phyloP scores from a whole-genome alignment of 352 stramenopile genomes.

The Pythium rhizo-oryzae region DNA sequence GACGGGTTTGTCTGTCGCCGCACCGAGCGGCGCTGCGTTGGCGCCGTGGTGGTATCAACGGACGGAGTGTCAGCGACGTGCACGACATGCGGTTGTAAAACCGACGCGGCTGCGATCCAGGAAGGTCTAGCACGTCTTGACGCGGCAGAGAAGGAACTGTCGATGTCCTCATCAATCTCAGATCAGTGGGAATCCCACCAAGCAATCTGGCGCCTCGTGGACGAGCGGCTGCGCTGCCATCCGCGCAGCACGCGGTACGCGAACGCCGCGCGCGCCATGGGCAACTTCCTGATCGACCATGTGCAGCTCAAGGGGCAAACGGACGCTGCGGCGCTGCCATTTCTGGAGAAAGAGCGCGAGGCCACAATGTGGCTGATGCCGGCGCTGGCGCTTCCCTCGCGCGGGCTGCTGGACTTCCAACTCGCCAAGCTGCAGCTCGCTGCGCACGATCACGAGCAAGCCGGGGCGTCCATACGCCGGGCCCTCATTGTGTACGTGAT shows the following conservation, averaged over 20 bases:
- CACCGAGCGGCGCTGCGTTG: neutral
- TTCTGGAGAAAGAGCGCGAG: slow-evolving; percentile 12
- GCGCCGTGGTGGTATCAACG: slow-evolving; percentile 6
- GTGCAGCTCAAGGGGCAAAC: neutral
- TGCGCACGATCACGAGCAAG: neutral
- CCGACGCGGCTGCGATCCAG: neutral
- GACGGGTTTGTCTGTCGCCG: slow-evolving; percentile 25
- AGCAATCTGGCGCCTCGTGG: slow-evolving; percentile 10
- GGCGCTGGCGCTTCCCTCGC: slow-evolving; percentile 16
- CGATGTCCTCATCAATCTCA: neutral
- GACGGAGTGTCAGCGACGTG: slow-evolving; percentile 12
- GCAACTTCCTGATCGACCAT: slow-evolving; percentile 34
- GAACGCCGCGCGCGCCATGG: slow-evolving; percentile 7
- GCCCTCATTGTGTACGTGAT: slow-evolving; percentile 23
- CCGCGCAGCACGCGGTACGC: slow-evolving; percentile 19
- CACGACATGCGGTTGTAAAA: neutral
- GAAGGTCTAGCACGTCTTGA: neutral
- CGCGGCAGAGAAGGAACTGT: neutral
- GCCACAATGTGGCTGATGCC: slow-evolving; percentile 23
- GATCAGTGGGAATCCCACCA: neutral
- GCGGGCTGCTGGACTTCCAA: slow-evolving; percentile 25
- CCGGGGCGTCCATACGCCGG: slow-evolving; percentile 4
- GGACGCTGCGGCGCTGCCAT: slow-evolving; percentile 7
- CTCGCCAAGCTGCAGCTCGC: slow-evolving; percentile 17
- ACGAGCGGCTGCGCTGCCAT: slow-evolving; percentile 11